These are phyloP conservation scores for Lolium perenne DNA, from an alignment of 176 grass and related monocot genomes.

Conservation along the genomic window DNA sequence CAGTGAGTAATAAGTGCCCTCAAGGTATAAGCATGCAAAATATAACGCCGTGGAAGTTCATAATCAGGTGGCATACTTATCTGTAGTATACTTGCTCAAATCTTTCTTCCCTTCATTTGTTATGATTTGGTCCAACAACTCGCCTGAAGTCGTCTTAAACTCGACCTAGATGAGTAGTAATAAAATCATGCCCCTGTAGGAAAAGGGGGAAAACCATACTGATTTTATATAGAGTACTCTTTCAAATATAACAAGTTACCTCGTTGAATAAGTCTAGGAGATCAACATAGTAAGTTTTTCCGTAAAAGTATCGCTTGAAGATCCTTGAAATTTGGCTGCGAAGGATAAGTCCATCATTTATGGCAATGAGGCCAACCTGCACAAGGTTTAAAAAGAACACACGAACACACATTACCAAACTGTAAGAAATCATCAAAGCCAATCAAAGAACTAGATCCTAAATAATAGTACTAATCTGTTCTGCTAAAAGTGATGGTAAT, in stretches of 20 bases:
- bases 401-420: background rate
- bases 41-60: background rate
- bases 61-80: conserved; percentile 43
- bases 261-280: conserved; percentile 69
- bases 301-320: conserved; percentile 44
- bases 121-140: conserved; percentile 63
- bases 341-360: conserved; percentile 65
- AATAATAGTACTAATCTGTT: conserved; percentile 2
- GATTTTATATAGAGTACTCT: background rate
- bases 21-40: background rate
- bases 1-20: background rate
- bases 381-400: background rate
- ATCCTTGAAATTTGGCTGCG: conserved; percentile 61
- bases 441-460: background rate
- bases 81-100: conserved; percentile 55
- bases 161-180: conserved; percentile 50
- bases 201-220: background rate
- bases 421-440: background rate
- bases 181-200: conserved; percentile 7
- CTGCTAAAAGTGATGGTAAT: background rate
- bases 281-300: conserved; percentile 59
- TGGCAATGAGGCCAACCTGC: conserved; percentile 69
- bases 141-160: conserved; percentile 57
- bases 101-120: conserved; percentile 62
- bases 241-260: conserved; percentile 28